Evolutionary conservation across 2,329 filamentous ascomycete species (phyloP).

Genomic region (Epichloe brachyelytri): DNA sequence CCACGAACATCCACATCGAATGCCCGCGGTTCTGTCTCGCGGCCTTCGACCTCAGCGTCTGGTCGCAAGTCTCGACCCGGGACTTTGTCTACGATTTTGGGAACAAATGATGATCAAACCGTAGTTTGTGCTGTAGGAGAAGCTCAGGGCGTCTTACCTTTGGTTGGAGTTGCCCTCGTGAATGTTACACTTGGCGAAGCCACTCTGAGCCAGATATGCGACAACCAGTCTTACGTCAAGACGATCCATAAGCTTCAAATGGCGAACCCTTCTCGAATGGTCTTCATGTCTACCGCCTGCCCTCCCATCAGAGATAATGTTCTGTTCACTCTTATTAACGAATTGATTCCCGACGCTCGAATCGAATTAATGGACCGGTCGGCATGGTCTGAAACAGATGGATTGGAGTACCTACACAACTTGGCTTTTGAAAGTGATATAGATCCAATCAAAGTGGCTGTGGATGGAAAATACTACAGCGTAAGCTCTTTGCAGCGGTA

Average conservation of each 20-base stretch:
- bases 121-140: constrained; percentile 84
- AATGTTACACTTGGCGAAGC: constrained; percentile 78
- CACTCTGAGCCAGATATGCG: constrained; percentile 79
- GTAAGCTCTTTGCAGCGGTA: constrained; percentile 76
- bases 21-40: neutral
- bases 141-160: constrained; percentile 73
- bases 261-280: constrained; percentile 64
- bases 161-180: constrained; percentile 74
- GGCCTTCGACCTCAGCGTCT: constrained; percentile 25
- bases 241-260: constrained; percentile 79
- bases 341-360: constrained; percentile 26
- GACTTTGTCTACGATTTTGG: constrained; percentile 25
- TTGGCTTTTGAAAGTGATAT: constrained; percentile 72
- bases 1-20: constrained; percentile 4
- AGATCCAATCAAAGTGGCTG: constrained; percentile 65
- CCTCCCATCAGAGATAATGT: constrained; percentile 56
- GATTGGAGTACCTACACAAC: constrained; percentile 64
- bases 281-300: constrained; percentile 62
- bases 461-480: constrained; percentile 75
- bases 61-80: constrained; percentile 31
- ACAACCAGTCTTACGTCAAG: constrained; percentile 82
- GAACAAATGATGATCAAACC: constrained; percentile 44
- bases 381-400: constrained; percentile 70
- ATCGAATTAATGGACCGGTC: constrained; percentile 51
- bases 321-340: constrained; percentile 59